Base-by-base conservation (phyloP, 805 yeast species). In the Phaffomyces opuntiae region DNA sequence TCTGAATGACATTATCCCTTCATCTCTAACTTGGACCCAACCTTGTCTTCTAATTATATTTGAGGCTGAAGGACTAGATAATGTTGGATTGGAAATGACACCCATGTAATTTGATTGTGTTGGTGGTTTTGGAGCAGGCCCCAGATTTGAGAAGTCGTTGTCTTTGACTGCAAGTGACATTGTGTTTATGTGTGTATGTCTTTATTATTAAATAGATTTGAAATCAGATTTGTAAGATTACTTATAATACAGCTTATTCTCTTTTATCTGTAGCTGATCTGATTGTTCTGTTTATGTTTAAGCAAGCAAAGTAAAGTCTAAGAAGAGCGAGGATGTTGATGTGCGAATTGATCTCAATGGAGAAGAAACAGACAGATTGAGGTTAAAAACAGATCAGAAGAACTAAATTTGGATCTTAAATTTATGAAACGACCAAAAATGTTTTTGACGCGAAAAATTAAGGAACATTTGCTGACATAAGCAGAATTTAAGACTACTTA, bases 11-110 rank as follows among this genome's bases (percentile, higher is more conserved):
- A 87, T 77, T 51, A 91, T 69, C 13, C 97, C 96, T 56, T 91
- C 97, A 56, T 91, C 98, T 63, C 87, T 90, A 48, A 88, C 81
- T 45, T 86, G 85, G 21, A 88, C 90, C 95, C 96, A 90, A 0
- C 97, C 96, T 47, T 78, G 73, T 47, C 77, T 54, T 51, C 62
- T 54, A 4, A 53, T 58, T 14, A 58, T 31, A 31, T 55, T 56
- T 26, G 45, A 41, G 9, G 51, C 42, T 29, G 31, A 16, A 51
- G 42, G 27, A 11, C 37, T 21, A 5, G 50, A 42, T 5, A 43
- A 35, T 21, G 47, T 32, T 21, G 59, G 57, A 40, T 67, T 59
- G 46, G 67, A 56, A 9, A 64, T 55, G n/a, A 70, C 60, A 33
- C 44, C 48, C 19, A 45, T 11, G n/a, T 39, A 40, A 17, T 35